phyloP scores from a whole-genome alignment of 345 rosid genomes.

The Hibiscus syriacus region DNA sequence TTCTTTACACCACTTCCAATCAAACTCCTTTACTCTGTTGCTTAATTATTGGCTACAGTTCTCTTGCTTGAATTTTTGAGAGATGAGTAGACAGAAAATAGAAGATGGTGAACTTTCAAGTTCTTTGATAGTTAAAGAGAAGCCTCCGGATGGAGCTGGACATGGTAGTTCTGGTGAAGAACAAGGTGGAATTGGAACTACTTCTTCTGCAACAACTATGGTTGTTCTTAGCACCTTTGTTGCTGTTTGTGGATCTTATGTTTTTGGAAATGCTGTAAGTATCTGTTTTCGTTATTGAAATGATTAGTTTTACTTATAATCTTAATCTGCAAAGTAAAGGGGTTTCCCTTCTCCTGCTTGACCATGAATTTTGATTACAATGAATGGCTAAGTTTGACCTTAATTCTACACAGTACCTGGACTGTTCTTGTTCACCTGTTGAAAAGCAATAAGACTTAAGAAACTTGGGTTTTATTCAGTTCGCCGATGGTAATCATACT shows the following conservation, averaged over 20 bases:
- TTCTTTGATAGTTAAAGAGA: conserved; percentile 3
- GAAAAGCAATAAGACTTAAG: not conserved
- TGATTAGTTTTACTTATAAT: not conserved
- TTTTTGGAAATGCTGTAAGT: conserved; percentile 14
- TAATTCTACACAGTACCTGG: too few species aligned
- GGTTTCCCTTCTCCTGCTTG: not conserved
- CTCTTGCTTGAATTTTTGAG: not conserved
- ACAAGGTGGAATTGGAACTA: not conserved
- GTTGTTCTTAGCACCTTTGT: conserved; percentile 15
- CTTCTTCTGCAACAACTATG: conserved; percentile 6
- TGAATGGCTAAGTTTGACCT: not conserved
- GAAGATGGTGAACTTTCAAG: not conserved
- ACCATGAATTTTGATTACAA: not conserved
- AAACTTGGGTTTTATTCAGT: not conserved
- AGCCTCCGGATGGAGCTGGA: not conserved
- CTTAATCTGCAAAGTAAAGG: not conserved
- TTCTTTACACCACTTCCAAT: not conserved
- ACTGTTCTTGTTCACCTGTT: not conserved
- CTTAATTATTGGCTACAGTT: too few species aligned
- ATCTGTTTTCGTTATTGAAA: not conserved
- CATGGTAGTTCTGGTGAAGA: not conserved
- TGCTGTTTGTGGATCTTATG: conserved; percentile 14
- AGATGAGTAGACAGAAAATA: not conserved
- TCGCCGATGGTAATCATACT: not conserved
- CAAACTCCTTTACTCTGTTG: not conserved